Evolutionary conservation across 129 eudicot species (phyloP).

Genomic region (Sambucus nigra): DNA sequence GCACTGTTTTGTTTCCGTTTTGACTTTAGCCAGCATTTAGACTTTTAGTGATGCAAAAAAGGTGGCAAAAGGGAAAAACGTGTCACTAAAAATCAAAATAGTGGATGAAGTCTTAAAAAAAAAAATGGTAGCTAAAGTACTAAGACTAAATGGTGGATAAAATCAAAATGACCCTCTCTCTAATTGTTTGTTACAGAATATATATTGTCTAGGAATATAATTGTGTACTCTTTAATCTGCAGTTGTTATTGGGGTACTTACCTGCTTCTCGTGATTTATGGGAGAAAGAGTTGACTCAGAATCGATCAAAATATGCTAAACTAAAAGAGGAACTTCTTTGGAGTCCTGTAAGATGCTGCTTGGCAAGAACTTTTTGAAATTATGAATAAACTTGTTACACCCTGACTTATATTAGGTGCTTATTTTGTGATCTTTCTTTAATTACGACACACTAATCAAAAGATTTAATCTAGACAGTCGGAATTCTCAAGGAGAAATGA

Average conservation of each 20-base stretch:
- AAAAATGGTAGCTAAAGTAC: no score
- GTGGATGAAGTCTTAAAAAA: no score
- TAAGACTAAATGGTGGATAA: no score
- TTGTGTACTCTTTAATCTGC: background rate
- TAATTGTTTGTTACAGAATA: no score
- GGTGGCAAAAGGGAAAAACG: no score
- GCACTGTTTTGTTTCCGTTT: no score
- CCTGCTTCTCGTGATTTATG: constrained; percentile 24
- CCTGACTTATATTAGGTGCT: background rate
- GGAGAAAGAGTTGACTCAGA: constrained; percentile 20
- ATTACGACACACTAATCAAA: background rate
- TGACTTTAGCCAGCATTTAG: no score
- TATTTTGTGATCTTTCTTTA: background rate
- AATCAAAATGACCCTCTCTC: no score
- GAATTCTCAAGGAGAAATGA: constrained; percentile 13
- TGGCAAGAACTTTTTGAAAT: background rate
- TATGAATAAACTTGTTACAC: background rate
- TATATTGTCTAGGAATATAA: background rate
- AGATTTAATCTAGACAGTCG: constrained; percentile 15
- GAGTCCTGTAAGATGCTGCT: constrained; percentile 15
- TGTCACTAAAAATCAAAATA: no score
- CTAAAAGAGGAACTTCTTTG: constrained; percentile 20
- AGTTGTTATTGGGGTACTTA: constrained; percentile 28
- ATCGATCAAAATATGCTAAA: constrained; percentile 17
- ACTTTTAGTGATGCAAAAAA: no score